phyloP scores from a whole-genome alignment of 176 grass and related monocot genomes.

The Puccinellia tenuiflora region DNA sequence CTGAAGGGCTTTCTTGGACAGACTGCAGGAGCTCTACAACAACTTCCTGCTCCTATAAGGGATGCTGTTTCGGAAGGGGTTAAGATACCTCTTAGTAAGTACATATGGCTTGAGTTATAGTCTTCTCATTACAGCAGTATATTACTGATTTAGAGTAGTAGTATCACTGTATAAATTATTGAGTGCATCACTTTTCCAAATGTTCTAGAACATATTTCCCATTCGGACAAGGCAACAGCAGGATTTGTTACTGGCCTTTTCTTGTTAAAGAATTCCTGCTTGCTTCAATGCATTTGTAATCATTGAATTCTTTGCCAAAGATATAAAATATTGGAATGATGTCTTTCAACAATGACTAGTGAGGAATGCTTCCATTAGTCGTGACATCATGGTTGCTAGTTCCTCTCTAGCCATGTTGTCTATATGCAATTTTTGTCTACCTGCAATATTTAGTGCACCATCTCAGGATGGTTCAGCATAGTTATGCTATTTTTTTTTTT shows the following conservation, averaged over 20 bases:
- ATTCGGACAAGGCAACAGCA: background rate
- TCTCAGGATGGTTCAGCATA: background rate
- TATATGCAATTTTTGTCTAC: background rate
- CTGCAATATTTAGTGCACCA: background rate
- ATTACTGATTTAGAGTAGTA: background rate
- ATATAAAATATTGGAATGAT: background rate
- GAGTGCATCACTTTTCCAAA: background rate
- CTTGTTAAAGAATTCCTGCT: background rate
- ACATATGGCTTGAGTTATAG: background rate
- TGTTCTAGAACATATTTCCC: background rate
- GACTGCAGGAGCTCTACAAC: constrained; percentile 58
- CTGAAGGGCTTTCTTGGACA: constrained; percentile 66
- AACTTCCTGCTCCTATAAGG: constrained; percentile 76
- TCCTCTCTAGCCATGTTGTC: background rate
- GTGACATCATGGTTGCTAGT: background rate
- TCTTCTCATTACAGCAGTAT: background rate
- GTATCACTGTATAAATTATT: background rate
- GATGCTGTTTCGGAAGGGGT: constrained; percentile 75
- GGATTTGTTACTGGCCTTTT: background rate
- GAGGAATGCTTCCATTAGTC: background rate
- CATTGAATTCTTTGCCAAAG: background rate
- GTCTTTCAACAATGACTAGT: background rate
- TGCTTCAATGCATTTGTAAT: background rate
- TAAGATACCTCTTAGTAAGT: constrained; percentile 88
- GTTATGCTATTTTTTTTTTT: background rate